phyloP scores from a whole-genome alignment of 768 basidiomycete species.

The Pleurotus tuber-regium region DNA sequence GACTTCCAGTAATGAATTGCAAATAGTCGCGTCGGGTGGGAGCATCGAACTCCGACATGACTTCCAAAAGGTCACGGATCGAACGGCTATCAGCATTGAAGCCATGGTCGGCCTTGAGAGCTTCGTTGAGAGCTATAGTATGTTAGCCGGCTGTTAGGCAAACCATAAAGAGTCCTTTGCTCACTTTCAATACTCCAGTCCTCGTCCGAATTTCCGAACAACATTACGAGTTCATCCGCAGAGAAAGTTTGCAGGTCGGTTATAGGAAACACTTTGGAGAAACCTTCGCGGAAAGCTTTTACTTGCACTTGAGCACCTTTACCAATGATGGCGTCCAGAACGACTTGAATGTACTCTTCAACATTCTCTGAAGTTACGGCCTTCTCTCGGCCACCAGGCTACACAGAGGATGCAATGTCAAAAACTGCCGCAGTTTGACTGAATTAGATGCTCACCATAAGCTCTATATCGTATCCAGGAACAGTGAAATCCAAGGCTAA shows the following conservation, averaged over 20 bases:
- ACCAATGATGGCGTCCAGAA: constrained; percentile 86
- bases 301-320: constrained; percentile 77
- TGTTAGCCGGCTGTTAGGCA: constrained; percentile 14
- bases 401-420: neutral
- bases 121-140: constrained; percentile 74
- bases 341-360: constrained; percentile 83
- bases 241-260: constrained; percentile 89
- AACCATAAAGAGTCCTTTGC: constrained; percentile 26
- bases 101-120: constrained; percentile 96
- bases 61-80: constrained; percentile 82
- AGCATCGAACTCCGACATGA: constrained; percentile 79
- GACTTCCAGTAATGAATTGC: constrained; percentile 97
- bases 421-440: neutral
- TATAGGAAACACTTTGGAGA: constrained; percentile 95
- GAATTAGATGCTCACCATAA: constrained; percentile 59
- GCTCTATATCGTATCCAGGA: constrained; percentile 92
- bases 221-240: constrained; percentile 90
- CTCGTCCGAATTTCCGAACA: constrained; percentile 96
- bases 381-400: constrained; percentile 80
- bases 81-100: constrained; percentile 94
- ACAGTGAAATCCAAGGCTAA: constrained; percentile 94
- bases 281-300: constrained; percentile 90
- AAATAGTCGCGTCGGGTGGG: constrained; percentile 81
- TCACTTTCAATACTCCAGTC: constrained; percentile 93
- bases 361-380: constrained; percentile 86